phyloP scores from a whole-genome alignment of 108 stramenopile species.

The Cyclotella atomus region DNA sequence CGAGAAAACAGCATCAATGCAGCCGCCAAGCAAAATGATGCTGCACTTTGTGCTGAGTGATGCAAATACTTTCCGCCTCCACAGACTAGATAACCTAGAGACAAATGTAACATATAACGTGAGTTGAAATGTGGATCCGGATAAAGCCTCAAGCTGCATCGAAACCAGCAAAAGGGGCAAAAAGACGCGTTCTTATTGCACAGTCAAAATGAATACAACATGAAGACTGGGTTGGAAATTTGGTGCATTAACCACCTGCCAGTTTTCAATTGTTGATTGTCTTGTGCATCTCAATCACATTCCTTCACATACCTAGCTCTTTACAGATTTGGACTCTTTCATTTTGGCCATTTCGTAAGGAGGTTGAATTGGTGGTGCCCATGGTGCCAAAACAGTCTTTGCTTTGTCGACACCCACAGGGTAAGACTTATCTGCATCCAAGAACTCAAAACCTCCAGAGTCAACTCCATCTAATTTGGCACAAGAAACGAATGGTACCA shows the following conservation, averaged over 20 bases:
- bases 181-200: slow-evolving; percentile 66
- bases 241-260: background rate
- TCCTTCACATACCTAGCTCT: background rate
- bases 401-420: slow-evolving; percentile 47
- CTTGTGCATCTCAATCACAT: background rate
- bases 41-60: too few relatives aligned
- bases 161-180: slow-evolving; percentile 57
- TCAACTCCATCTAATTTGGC: slow-evolving; percentile 62
- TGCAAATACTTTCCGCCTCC: too few relatives aligned
- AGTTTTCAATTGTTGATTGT: slow-evolving; percentile 7
- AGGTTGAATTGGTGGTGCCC: slow-evolving; percentile 78
- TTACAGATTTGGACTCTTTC: slow-evolving; percentile 32
- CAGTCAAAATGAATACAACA: slow-evolving; percentile 22
- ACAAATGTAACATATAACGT: too few relatives aligned
- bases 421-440: slow-evolving; percentile 89
- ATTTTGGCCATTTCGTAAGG: slow-evolving; percentile 69
- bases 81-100: too few relatives aligned
- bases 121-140: slow-evolving; percentile 57
- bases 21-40: too few relatives aligned
- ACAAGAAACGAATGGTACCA: slow-evolving; percentile 83
- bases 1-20: too few relatives aligned
- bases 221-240: slow-evolving; percentile 10
- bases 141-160: slow-evolving; percentile 55
- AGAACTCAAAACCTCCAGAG: slow-evolving; percentile 42
- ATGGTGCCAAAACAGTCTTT: slow-evolving; percentile 32